Base-by-base conservation (phyloP, 2,329 filamentous ascomycete species). In the Colletotrichum somersetense region DNA sequence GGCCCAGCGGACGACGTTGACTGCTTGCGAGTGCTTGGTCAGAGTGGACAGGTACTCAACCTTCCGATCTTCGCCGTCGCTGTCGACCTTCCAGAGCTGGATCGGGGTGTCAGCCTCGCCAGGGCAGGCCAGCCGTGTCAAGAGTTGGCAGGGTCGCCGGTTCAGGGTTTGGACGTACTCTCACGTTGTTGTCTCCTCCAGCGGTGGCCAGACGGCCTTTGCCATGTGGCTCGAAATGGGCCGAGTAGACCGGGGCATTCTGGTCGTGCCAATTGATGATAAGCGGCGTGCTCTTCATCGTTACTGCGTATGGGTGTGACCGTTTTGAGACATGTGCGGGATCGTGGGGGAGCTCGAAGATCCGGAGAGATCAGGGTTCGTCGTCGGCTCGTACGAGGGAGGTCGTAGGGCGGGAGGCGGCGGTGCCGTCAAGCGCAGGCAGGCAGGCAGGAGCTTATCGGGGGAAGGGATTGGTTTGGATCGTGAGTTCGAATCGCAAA, bases 201-300 rank as follows among this genome's bases (percentile, higher is more conserved):
- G 92, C 96, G 12, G 96, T 99, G 71, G 96, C 96, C 74, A 99
- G 86, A 78, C 96, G 91, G 66, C 95, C 95, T 82, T 96, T 98
- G 75, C 94, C 95, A 79, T 94, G 89, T 59, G 94, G 94, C 81
- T 99, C 96, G 81, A 98, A 99, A 82, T 98, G 96, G 77, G 95
- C 94, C 55, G 96, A 98, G 85, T 98, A 99, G 81, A 99, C 95
- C 71, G 96, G 96, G 78, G 94, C 91, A 84, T 97, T 97, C 80
- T 97, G 94, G 83, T 98, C 94, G 84, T 99, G 97, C 96, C 96
- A 99, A 87, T 97, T 94, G 85, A 99, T 96, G 80, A 98, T 96
- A 77, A 99, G 89, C 77, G 96, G 96, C 79, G 94, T 92, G 80
- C 95, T 95, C 89, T 97, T 98, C 96, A 99, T 99, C 81, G 82